Base-by-base conservation (phyloP, 2,329 filamentous ascomycete genomes). In the Calonectria henricotiae region DNA sequence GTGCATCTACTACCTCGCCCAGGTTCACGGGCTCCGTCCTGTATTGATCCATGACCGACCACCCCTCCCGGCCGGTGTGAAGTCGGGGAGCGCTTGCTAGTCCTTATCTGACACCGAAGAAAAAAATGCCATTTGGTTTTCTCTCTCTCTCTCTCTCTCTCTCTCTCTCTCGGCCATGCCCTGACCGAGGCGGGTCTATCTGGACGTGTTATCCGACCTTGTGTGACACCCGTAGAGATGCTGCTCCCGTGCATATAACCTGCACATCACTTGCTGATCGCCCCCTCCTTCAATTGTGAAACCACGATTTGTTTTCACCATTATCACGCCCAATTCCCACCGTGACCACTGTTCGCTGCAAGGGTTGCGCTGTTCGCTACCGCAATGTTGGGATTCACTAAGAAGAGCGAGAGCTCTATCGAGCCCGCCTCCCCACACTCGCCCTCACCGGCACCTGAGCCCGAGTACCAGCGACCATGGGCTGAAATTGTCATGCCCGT, bases 401-500 rank as follows among this genome's bases (percentile, higher is more conserved):
- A 67, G 46, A 73, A 66, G 60, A 64, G 54, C n/a, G 60, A 76
- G 17, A 51, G 35, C 46, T 71, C 74, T 23, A 71, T 63, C 54
- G 67, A 71, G 46, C 27, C 32, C 32, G 51, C 7, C 32, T 20
- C 35, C n/a, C 51, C 51, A 1, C 5, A 20, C 32, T 25, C 30
- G 30, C 51, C 51, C 9, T 17, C 35, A 46, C 43, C n/a, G 44
- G 49, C 8, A 65, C 67, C 1, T 67, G 68, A n/a, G 37, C 58
- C 7, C 1, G 32, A 58, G 6, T 51, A 63, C 6, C 66, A 74
- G 65, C 65, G 69, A 3, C 62, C 75, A 12, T 76, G 73, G 72
- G 55, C 67, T 7, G 72, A 77, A 20, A 76, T 74, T 2, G 76
- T 73, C 4, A 49, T 89, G 87, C 94, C 95, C 15, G 93, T 94